phyloP scores from a whole-genome alignment of 768 basidiomycete genomes.

The Strobilomyces dryophilus region DNA sequence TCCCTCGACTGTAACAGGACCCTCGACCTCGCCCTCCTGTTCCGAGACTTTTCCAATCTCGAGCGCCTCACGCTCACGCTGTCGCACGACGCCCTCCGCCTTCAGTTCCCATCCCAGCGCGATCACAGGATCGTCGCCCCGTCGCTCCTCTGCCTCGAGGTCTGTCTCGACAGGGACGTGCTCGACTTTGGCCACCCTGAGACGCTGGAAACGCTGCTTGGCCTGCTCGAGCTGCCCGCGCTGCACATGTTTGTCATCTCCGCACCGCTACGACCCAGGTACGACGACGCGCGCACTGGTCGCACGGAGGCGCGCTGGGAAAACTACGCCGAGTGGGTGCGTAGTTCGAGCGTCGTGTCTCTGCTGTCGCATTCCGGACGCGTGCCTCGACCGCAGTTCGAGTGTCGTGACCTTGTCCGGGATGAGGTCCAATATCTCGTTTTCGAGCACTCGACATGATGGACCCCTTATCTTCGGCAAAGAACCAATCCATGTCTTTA shows the following conservation, averaged over 20 bases:
- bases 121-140: neutral
- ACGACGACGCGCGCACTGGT: neutral
- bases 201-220: slow-evolving; percentile 16
- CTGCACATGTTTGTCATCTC: slow-evolving; percentile 14
- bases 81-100: slow-evolving; percentile 7
- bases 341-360: slow-evolving; percentile 6
- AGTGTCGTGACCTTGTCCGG: slow-evolving; percentile 4
- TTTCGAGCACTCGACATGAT: neutral
- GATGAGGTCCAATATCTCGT: neutral
- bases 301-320: neutral
- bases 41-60: slow-evolving; percentile 17
- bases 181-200: slow-evolving; percentile 19
- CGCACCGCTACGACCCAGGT: neutral
- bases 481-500: no score
- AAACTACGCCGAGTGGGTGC: slow-evolving; percentile 13
- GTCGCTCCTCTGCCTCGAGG: slow-evolving; percentile 12
- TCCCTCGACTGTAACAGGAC: slow-evolving; percentile 15
- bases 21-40: slow-evolving; percentile 18
- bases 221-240: slow-evolving; percentile 19
- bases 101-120: slow-evolving; percentile 5
- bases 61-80: slow-evolving; percentile 13
- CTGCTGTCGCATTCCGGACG: slow-evolving; percentile 15
- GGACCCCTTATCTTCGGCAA: neutral
- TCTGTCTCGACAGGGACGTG: slow-evolving; percentile 20
- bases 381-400: slow-evolving; percentile 1